Evolutionary conservation across 352 stramenopile species (phyloP), one percentile per base, ranked within the genome.

Genomic region (Globisporangium uncinulatum): DNA sequence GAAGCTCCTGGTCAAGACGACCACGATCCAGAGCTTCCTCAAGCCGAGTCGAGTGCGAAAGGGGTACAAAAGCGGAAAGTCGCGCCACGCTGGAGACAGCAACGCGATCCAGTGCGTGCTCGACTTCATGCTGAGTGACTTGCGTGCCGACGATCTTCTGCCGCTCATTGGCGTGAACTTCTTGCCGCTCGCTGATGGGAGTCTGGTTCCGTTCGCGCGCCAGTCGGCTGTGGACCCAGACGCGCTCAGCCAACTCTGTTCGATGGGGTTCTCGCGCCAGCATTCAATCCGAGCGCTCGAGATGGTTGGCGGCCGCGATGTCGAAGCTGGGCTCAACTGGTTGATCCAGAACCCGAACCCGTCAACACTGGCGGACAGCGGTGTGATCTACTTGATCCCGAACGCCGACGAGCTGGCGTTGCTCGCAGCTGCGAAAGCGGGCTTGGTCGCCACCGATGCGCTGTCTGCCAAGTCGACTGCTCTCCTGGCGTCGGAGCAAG

Each of bases 281-380:
- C 68, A 87, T 53, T 72, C 71, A 11, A 57, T 67, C 19, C 59
- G 59, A 51, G 80, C 74, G 17, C 58, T 90, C 36, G 44, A 60
- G 51, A 59, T 62, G 10, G 62, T 70, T 19, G 77, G 73, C 14
- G 51, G 47, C 29, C 36, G 72, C 43, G 65, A 68, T 42, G 61
- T 86, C n/a, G 74, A 88, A 66, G 63, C 53, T 20, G 79, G 75
- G 13, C 59, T 90, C 6, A 85, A 87, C 57, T 90, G 77, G 77
- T 53, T 90, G 34, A 67, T 90, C 51, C 67, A 82, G 34, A 75
- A 85, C 67, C 70, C 74, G 21, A 71, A 79, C 56, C 65, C 72
- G 41, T 59, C 67, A 43, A 39, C 65, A 20, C 57, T 51, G 59
- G 6, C 50, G 32, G 42, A 20, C 32, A 34, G 19, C 50, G 20